Conservation (phyloP, 106 monocot genomes). For the Acanthochlamys bracteata region DNA sequence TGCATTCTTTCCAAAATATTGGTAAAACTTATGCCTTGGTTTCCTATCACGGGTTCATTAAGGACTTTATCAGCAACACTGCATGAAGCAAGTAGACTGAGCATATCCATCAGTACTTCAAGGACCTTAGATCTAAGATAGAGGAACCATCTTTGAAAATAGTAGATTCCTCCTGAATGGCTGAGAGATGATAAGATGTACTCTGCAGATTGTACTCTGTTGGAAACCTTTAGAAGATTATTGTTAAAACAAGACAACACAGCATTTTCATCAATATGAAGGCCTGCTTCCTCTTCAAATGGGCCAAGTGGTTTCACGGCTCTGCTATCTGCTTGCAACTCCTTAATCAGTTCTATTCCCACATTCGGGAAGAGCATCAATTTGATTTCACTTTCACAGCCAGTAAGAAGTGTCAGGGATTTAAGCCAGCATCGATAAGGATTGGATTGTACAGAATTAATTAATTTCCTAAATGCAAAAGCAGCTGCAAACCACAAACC, state of each 20-base stretch:
- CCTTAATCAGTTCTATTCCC: slow-evolving; percentile 37
- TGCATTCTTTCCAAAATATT: slow-evolving; percentile 13
- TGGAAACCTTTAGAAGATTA: slow-evolving; percentile 38
- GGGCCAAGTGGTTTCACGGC: slow-evolving; percentile 13
- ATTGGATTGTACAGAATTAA: slow-evolving; percentile 32
- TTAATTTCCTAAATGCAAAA: slow-evolving; percentile 68
- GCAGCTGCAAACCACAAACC: slow-evolving; percentile 82
- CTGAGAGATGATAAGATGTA: slow-evolving; percentile 30
- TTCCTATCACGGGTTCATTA: not conserved
- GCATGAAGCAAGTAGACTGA: slow-evolving; percentile 27
- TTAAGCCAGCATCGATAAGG: slow-evolving; percentile 45
- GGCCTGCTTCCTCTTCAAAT: slow-evolving; percentile 15
- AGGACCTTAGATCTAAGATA: slow-evolving; percentile 59
- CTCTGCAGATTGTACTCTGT: slow-evolving; percentile 49
- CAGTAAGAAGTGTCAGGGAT: slow-evolving; percentile 61
- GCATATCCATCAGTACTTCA: slow-evolving; percentile 33
- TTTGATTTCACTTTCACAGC: slow-evolving; percentile 83
- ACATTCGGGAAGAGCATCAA: slow-evolving; percentile 57
- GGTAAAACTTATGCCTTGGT: slow-evolving; percentile 9
- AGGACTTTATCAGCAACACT: slow-evolving; percentile 4
- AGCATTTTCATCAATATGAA: slow-evolving; percentile 3
- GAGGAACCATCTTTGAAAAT: slow-evolving; percentile 83
- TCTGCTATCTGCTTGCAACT: slow-evolving; percentile 25
- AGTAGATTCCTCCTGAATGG: slow-evolving; percentile 20
- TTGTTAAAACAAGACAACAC: slow-evolving; percentile 22